These are phyloP conservation scores for Curvularia sp. DNA, from an alignment of 2,329 filamentous ascomycete genomes.

Conservation along the genomic window DNA sequence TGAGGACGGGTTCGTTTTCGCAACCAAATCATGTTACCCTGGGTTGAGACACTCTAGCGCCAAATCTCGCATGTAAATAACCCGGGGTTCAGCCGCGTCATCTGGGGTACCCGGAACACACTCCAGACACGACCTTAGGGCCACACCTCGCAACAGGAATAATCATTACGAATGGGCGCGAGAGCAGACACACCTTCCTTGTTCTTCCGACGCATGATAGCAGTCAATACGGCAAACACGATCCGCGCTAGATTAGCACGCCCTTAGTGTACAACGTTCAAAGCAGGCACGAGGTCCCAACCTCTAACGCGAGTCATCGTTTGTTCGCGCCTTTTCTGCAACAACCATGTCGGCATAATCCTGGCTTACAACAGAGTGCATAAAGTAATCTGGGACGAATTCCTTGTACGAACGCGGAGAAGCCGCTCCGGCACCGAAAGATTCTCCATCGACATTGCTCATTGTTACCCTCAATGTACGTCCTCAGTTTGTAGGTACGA, in stretches of 20 bases:
- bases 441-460: not conserved
- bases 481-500: not conserved
- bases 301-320: conserved; percentile 9
- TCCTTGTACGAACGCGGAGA: conserved; percentile 10
- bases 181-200: conserved; percentile 5
- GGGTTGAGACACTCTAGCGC: conserved; percentile 8
- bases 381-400: conserved; percentile 12
- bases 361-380: conserved; percentile 10
- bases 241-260: conserved; percentile 3
- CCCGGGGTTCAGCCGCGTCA: conserved; percentile 18
- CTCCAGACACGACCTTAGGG: conserved; percentile 8
- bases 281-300: conserved; percentile 11
- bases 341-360: conserved; percentile 5
- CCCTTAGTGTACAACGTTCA: not conserved
- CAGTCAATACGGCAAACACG: conserved; percentile 3
- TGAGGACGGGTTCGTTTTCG: conserved; percentile 17
- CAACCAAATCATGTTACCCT: conserved; percentile 13
- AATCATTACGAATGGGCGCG: not conserved
- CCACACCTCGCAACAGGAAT: conserved; percentile 2
- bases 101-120: conserved; percentile 8
- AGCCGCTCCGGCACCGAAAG: conserved; percentile 12
- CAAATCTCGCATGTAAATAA: conserved; percentile 26
- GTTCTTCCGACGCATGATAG: not conserved
- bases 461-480: not conserved
- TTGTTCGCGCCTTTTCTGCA: not conserved